Conservation (phyloP, 164 flowering plant species). For the Nelumbo lutea region DNA sequence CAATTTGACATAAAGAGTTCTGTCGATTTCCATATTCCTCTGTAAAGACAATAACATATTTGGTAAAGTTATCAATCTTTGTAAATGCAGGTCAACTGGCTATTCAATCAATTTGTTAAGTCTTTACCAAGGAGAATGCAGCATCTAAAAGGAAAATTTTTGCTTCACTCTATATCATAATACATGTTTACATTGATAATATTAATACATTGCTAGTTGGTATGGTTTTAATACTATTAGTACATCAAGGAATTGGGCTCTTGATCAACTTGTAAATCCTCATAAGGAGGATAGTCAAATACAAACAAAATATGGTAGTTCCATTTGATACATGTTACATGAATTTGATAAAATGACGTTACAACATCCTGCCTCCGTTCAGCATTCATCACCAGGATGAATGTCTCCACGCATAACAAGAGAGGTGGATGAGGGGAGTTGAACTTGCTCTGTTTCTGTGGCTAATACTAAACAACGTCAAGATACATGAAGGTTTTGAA, state of each 20-base stretch:
- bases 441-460: not conserved
- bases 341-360: not conserved
- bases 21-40: too few species aligned
- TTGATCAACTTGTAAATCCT: not conserved
- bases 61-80: not conserved
- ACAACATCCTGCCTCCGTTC: not conserved
- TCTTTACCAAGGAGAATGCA: not conserved
- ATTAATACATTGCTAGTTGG: not conserved
- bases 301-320: not conserved
- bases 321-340: conserved; percentile 1
- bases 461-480: conserved; percentile 12
- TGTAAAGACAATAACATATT: too few species aligned
- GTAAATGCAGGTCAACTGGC: not conserved
- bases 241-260: not conserved
- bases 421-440: not conserved
- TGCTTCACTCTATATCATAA: not conserved
- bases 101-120: not conserved
- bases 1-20: too few species aligned
- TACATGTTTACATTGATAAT: not conserved
- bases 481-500: conserved; percentile 55
- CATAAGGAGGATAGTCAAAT: not conserved
- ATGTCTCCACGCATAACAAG: not conserved
- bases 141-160: not conserved
- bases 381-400: not conserved
- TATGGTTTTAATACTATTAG: not conserved